Conservation (phyloP, 495 filamentous ascomycete genomes). For the Lasiosphaeris hirsuta region DNA sequence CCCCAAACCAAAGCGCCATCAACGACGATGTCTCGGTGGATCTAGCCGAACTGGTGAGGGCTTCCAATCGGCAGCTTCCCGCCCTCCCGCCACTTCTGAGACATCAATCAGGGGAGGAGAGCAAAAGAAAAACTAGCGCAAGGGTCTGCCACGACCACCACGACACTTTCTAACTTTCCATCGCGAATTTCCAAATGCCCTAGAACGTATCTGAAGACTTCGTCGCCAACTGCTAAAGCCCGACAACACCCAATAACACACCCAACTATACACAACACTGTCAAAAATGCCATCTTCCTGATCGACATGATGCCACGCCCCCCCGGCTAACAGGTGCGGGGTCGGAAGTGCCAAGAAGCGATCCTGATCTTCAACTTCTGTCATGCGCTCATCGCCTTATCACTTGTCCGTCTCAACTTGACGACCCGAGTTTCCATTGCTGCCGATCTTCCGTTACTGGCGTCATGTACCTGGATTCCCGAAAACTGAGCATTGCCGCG, state of each 20-base stretch:
- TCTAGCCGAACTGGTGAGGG: neutral
- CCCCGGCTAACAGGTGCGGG: neutral
- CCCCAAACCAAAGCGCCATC: neutral
- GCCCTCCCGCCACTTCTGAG: slow-evolving; percentile 1
- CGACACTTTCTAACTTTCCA: neutral
- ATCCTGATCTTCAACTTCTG: slow-evolving; percentile 11
- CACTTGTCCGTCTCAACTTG: slow-evolving; percentile 10
- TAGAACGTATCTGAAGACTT: neutral
- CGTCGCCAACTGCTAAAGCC: neutral
- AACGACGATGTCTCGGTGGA: neutral
- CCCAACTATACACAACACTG: neutral
- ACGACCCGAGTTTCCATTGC: slow-evolving; percentile 10
- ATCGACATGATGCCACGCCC: slow-evolving; percentile 7
- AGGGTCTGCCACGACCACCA: neutral
- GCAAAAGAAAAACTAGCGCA: neutral
- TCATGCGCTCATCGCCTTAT: slow-evolving; percentile 8
- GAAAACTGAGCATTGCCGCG: neutral
- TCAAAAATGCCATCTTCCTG: slow-evolving; percentile 1
- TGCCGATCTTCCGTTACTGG: slow-evolving; percentile 7
- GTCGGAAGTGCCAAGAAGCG: slow-evolving; percentile 16
- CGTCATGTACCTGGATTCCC: slow-evolving; percentile 5
- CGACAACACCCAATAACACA: neutral
- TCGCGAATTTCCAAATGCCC: neutral
- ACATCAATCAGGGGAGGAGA: slow-evolving; percentile 6
- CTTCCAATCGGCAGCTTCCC: slow-evolving; percentile 28